Evolutionary conservation across 768 basidiomycete genomes (phyloP), one percentile per base, ranked within the genome.

Genomic region (Lentinula sp.): DNA sequence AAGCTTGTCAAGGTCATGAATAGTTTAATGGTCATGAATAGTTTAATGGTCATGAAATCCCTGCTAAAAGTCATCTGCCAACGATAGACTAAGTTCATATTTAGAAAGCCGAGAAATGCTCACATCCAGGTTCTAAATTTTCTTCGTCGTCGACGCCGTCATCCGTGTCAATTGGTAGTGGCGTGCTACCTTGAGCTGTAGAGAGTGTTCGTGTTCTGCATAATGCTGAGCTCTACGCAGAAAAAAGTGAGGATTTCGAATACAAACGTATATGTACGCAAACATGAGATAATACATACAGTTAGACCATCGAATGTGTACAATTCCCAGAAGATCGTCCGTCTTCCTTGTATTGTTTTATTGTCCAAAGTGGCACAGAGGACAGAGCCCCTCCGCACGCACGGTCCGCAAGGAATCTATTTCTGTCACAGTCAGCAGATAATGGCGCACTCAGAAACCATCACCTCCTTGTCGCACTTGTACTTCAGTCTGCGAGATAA

Each of bases 281-380:
- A 2, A 20, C 8, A n/a, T 2, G n/a, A 20, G 15, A 16, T 8
- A 23, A 8, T 7, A 61, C 73, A 56, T 62, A 79, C 80, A 60
- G 76, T 74, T 36, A 74, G 72, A 60, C 72, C 65, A 63, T 81
- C 79, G 8, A 76, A 67, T 2, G 74, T 67, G 56, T 73, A 68
- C 5, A 80, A 62, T 54, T 81, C 79, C 80, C 80, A 81, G 56
- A 81, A 82, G n/a, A 82, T 69, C 33, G 71, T 67, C 16, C 81
- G 72, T 43, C 81, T 72, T 48, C 76, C 69, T 60, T 80, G 72
- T 10, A 79, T 72, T 23, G 64, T 67, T 64, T 74, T 76, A 0
- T 71, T 68, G 36, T 70, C 66, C 60, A 81, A 69, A 57, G 76
- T 76, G 23, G 23, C 3, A 23, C 23, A 23, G 23, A 23, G 23